Evolutionary conservation across 768 basidiomycete genomes (phyloP).

Genomic region (Collybiopsis luxurians): DNA sequence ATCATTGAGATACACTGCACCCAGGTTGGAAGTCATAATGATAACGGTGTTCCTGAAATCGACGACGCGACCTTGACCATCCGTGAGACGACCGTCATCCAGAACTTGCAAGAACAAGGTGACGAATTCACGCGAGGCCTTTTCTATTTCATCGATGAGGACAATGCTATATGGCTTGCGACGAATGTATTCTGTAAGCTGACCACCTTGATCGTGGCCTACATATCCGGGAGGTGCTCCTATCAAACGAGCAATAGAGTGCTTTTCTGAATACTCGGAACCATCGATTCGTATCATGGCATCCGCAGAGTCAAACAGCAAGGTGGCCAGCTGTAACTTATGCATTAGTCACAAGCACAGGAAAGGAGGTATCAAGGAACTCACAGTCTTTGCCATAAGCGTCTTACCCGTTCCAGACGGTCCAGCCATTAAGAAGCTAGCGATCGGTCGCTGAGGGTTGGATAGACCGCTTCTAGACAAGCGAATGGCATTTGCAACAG

Average conservation of each 20-base stretch:
- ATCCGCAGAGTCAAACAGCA: conserved; percentile 88
- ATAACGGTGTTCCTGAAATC: conserved; percentile 92
- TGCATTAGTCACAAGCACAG: conserved; percentile 2
- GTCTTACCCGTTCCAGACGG: conserved; percentile 93
- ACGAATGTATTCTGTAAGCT: conserved; percentile 90
- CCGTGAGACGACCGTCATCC: conserved; percentile 90
- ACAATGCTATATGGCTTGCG: conserved; percentile 88
- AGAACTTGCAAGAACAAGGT: conserved; percentile 50
- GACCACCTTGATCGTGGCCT: conserved; percentile 87
- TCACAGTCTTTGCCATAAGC: conserved; percentile 82
- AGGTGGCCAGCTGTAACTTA: conserved; percentile 65
- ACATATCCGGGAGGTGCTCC: conserved; percentile 65
- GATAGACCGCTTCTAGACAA: conserved; percentile 92
- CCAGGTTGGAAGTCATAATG: conserved; percentile 93
- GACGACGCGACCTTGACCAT: conserved; percentile 86
- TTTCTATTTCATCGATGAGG: conserved; percentile 88
- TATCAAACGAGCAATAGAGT: conserved; percentile 69
- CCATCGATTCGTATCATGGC: conserved; percentile 93
- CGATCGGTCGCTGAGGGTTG: conserved; percentile 83
- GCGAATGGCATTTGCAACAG: conserved; percentile 92
- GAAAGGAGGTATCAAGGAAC: conserved; percentile 20
- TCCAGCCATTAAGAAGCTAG: conserved; percentile 82
- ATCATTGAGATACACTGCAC: conserved; percentile 73
- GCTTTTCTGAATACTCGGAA: conserved; percentile 88
- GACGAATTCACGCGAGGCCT: conserved; percentile 76